Evolutionary conservation across 306 rosid species (phyloP), one percentile per base, ranked within the genome.

Genomic region (Corylus avellana): DNA sequence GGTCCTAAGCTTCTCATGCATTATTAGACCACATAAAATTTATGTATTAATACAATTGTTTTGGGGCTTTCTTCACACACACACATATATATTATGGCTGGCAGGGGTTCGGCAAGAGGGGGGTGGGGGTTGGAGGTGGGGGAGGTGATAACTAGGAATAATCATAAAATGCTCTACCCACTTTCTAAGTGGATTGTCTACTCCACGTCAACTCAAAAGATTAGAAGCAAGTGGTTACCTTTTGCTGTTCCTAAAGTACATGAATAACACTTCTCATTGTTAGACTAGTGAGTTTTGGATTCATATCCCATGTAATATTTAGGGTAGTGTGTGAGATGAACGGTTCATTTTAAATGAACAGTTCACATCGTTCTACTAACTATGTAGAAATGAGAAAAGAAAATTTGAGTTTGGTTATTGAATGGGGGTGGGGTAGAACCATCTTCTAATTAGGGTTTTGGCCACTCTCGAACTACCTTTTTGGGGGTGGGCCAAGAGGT

Each of bases 181-280:
- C 87, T 90, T 13, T 27, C 79, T 20, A 73, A 49, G 72, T 75
- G 73, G 22, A 62, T 57, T 86, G 82, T 72, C 84, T 58, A 81
- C 77, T 75, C 74, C 61, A 39, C 77, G 70, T 75, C 51, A 47
- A 17, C 64, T 42, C 35, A 42, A 51, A 42, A 35, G 63, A 12
- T 42, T 7, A 72, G 12, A 50, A 13, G 12, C 47, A 17, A 49
- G 75, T 49, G 42, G 22, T 46, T 14, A 29, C 16, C 27, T 48
- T 72, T 72, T 29, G 13, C 50, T 69, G 22, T 61, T 72, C 54
- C n/a, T 48, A 42, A 73, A 83, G 72, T 77, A 68, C 53, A 13
- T 58, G 48, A 57, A 63, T 39, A 14, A 18, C 18, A 75, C 48
- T 42, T 42, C 46, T 42, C 46, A 63, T 11, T 68, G 72, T 46